These are phyloP conservation scores for Phytophthora multivora DNA, from an alignment of 352 stramenopile genomes.

Conservation along the genomic window DNA sequence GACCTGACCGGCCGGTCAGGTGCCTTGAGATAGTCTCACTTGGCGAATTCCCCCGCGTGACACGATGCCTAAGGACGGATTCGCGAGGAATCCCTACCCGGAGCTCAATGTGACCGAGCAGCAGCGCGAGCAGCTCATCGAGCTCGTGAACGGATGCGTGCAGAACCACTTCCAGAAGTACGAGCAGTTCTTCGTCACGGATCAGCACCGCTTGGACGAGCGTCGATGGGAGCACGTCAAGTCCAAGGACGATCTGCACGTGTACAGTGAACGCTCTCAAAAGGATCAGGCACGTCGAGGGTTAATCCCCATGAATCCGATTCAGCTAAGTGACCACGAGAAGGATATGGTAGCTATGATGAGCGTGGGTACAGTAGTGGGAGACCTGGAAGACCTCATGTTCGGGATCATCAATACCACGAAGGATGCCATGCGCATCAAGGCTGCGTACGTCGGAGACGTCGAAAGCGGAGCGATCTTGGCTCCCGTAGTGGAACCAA, in stretches of 20 bases:
- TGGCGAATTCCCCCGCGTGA: conserved; percentile 7
- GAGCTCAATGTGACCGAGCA: conserved; percentile 27
- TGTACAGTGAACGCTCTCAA: conserved; percentile 41
- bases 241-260: conserved; percentile 45
- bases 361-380: conserved; percentile 12
- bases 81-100: conserved; percentile 31
- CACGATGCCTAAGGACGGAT: conserved; percentile 31
- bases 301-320: neutral
- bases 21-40: conserved; percentile 16
- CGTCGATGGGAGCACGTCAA: conserved; percentile 47
- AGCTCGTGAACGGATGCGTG: conserved; percentile 38
- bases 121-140: conserved; percentile 28
- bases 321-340: conserved; percentile 5
- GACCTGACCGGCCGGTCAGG: conserved; percentile 1
- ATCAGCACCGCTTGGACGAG: conserved; percentile 36
- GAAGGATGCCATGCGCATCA: conserved; percentile 19
- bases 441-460: conserved; percentile 16
- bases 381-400: conserved; percentile 24
- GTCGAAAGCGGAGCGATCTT: conserved; percentile 15
- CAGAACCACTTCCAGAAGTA: conserved; percentile 47
- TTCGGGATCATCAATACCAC: conserved; percentile 23
- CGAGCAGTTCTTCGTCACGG: conserved; percentile 34
- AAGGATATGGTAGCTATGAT: conserved; percentile 22
- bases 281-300: conserved; percentile 15
- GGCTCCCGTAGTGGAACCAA: conserved; percentile 16